Evolutionary conservation across 805 yeast genomes (phyloP).

Genomic region (Brettanomyces naardenensis): DNA sequence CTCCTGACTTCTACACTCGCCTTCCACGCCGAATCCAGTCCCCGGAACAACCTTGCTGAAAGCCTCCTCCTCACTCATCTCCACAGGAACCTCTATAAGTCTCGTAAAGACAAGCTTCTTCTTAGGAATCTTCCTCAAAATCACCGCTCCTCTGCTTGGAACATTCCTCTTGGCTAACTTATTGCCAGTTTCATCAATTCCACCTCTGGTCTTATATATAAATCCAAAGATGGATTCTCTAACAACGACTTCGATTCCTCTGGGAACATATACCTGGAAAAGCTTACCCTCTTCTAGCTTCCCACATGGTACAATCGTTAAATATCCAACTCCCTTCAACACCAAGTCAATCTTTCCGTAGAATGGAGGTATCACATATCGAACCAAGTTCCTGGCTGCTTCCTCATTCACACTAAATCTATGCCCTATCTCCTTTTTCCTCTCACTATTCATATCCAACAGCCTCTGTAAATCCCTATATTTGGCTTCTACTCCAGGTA

Average conservation of each 20-base stretch:
- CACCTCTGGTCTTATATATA: constrained; percentile 17
- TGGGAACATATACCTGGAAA: constrained; percentile 47
- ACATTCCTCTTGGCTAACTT: constrained; percentile 10
- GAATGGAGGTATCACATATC: constrained; percentile 64
- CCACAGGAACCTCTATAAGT: constrained; percentile 13
- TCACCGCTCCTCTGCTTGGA: constrained; percentile 6
- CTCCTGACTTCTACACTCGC: constrained; percentile 8
- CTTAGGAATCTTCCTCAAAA: constrained; percentile 10
- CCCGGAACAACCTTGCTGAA: constrained; percentile 10
- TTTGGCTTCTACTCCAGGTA: constrained; percentile 30
- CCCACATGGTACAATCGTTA: constrained; percentile 57
- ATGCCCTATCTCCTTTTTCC: constrained; percentile 18
- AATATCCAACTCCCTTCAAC: constrained; percentile 54
- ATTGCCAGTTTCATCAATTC: constrained; percentile 11
- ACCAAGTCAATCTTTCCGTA: constrained; percentile 60
- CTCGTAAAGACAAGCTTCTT: constrained; percentile 17
- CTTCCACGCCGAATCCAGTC: neutral
- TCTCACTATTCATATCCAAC: constrained; percentile 15
- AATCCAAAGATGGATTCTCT: constrained; percentile 29
- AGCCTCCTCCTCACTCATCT: constrained; percentile 10
- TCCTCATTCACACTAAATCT: constrained; percentile 14
- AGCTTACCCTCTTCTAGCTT: constrained; percentile 18
- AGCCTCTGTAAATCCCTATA: constrained; percentile 28
- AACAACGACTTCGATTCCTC: constrained; percentile 43
- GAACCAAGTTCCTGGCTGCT: constrained; percentile 26